Evolutionary conservation across 2,329 filamentous ascomycete genomes (phyloP).

Genomic region (Alternaria panax): DNA sequence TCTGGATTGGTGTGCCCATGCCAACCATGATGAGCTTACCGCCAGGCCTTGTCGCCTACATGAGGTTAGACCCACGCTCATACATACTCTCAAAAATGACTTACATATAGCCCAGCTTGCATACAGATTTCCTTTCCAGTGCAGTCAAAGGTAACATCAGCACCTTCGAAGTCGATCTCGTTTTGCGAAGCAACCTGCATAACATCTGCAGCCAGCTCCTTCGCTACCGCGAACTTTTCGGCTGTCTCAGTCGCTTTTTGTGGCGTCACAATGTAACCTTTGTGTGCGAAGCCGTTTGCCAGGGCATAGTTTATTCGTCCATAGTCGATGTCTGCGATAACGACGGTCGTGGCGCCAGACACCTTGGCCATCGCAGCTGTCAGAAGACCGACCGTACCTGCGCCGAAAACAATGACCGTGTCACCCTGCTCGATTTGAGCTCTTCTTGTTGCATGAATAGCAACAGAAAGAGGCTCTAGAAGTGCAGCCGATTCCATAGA

Average conservation of each 20-base stretch:
- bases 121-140: conserved; percentile 54
- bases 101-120: conserved; percentile 53
- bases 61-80: conserved; percentile 18
- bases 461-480: conserved; percentile 74
- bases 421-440: conserved; percentile 76
- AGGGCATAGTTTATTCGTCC: conserved; percentile 52
- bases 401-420: conserved; percentile 83
- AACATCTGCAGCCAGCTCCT: conserved; percentile 46
- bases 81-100: conserved; percentile 10
- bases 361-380: conserved; percentile 52
- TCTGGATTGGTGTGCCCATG: conserved; percentile 64
- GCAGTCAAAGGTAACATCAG: conserved; percentile 53
- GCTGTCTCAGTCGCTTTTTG: conserved; percentile 36
- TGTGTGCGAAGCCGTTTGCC: conserved; percentile 49
- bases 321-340: conserved; percentile 52
- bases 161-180: conserved; percentile 50
- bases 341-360: conserved; percentile 51
- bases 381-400: conserved; percentile 67
- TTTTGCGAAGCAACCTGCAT: conserved; percentile 48
- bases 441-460: conserved; percentile 83
- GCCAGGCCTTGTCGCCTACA: conserved; percentile 55
- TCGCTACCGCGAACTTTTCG: conserved; percentile 45
- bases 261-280: conserved; percentile 46
- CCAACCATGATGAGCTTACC: conserved; percentile 63
- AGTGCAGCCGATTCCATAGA: conserved; percentile 51